phyloP scores from a whole-genome alignment of 768 basidiomycete species.

The Boletus rubroflammeus region DNA sequence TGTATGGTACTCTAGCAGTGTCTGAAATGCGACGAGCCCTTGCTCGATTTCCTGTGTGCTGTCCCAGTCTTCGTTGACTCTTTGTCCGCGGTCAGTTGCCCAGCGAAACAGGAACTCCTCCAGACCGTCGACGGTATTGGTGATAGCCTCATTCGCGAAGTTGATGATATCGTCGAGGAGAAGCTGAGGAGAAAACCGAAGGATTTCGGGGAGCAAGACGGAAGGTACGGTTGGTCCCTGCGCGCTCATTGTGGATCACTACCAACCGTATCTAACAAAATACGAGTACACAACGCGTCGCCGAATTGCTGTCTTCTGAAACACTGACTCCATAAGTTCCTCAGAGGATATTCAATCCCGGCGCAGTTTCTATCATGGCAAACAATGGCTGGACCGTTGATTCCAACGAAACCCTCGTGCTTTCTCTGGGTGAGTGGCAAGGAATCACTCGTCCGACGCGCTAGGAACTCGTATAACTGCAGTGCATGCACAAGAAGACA shows the following conservation, averaged over 20 bases:
- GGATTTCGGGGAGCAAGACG: conserved; percentile 44
- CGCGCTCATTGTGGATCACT: conserved; percentile 22
- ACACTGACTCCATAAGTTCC: neutral
- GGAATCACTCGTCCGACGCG: neutral
- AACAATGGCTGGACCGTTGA: conserved; percentile 67
- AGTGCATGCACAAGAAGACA: conserved; percentile 75
- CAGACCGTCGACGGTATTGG: conserved; percentile 74
- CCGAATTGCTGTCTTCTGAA: neutral
- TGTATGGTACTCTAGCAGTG: conserved; percentile 81
- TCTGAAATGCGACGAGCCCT: conserved; percentile 83
- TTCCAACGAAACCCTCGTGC: conserved; percentile 70
- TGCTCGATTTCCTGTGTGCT: conserved; percentile 70
- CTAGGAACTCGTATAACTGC: neutral
- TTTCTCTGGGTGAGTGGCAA: conserved; percentile 61
- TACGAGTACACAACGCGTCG: conserved; percentile 28
- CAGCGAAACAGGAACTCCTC: conserved; percentile 73
- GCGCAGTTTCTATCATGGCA: conserved; percentile 17
- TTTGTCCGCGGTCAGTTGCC: conserved; percentile 61
- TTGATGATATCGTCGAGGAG: conserved; percentile 86
- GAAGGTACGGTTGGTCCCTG: conserved; percentile 29
- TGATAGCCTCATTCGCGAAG: conserved; percentile 74
- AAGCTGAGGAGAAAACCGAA: conserved; percentile 81
- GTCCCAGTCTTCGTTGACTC: conserved; percentile 47
- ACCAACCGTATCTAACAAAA: conserved; percentile 8
- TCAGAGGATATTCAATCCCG: neutral